Percentiles rank a stretch among this genome's conserved stretches.
These are phyloP conservation scores for Penicillium sp. DNA, from an alignment of 2,329 filamentous ascomycete genomes.

Conservation along the genomic window DNA sequence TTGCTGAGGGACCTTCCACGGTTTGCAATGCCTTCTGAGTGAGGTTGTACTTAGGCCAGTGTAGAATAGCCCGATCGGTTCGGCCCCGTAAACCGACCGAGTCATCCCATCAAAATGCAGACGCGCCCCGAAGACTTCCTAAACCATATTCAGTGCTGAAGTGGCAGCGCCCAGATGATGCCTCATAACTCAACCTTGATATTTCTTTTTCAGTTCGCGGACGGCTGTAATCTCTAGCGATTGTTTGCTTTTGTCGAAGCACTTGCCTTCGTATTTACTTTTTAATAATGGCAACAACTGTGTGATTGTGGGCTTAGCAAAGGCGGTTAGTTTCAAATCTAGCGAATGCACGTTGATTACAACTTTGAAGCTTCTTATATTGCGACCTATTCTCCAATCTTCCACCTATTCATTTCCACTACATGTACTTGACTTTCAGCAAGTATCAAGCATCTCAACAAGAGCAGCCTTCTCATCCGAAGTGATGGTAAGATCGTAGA, in stretches of 20 bases:
- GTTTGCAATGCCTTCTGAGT: too few species aligned
- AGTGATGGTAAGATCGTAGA: constrained; percentile 61
- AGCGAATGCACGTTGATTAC: not conserved
- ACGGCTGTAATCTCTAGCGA: too few species aligned
- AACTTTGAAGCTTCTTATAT: not conserved
- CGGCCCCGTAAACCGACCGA: too few species aligned
- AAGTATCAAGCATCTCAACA: constrained; percentile 56
- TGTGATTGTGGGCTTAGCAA: not conserved
- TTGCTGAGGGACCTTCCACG: not conserved
- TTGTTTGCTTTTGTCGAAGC: not conserved
- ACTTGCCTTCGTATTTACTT: not conserved
- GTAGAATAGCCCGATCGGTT: too few species aligned
- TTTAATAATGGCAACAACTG: not conserved
- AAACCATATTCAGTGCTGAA: too few species aligned
- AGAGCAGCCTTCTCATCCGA: constrained; percentile 63
- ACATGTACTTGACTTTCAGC: constrained; percentile 32
- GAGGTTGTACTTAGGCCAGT: too few species aligned
- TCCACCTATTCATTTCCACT: not conserved
- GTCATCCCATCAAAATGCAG: too few species aligned
- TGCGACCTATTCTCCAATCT: not conserved
- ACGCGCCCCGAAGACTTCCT: too few species aligned
- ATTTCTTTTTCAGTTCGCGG: too few species aligned
- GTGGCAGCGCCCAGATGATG: too few species aligned
- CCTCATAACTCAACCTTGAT: too few species aligned
- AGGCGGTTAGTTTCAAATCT: not conserved